These are phyloP conservation scores for Nannochloropsis gaditana DNA, from an alignment of 108 stramenopile genomes.

Conservation along the genomic window DNA sequence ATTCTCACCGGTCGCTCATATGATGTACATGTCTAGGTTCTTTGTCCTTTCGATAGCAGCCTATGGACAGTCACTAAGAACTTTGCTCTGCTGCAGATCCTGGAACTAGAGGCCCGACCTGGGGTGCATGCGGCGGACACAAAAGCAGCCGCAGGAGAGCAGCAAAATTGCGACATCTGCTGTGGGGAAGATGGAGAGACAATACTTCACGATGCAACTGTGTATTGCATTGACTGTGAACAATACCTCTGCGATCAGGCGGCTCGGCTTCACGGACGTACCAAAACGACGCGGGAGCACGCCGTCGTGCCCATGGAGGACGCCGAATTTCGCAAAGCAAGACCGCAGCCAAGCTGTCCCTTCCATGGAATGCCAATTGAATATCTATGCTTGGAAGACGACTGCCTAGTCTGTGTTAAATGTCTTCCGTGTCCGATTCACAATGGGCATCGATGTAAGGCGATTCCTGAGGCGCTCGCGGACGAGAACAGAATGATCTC, in stretches of 20 bases:
- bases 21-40: neutral
- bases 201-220: conserved; percentile 1
- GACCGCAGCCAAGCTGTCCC: conserved; percentile 5
- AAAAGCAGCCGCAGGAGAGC: neutral
- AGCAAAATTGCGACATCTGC: neutral
- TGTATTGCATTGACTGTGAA: conserved; percentile 10
- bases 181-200: conserved; percentile 14
- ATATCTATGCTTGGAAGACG: conserved; percentile 2
- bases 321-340: neutral
- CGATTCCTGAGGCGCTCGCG: neutral
- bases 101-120: neutral
- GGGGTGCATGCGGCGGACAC: neutral
- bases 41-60: neutral
- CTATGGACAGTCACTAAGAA: neutral
- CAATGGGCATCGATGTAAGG: neutral
- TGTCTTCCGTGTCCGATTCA: neutral
- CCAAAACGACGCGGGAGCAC: neutral
- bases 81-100: neutral
- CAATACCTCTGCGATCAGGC: conserved; percentile 8
- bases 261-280: neutral
- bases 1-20: no score
- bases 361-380: conserved; percentile 7
- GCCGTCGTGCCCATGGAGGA: neutral
- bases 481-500: neutral
- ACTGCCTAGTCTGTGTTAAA: neutral